These are phyloP conservation scores for Pichia sp. DNA, from an alignment of 1,139 yeast genomes.

Conservation along the genomic window DNA sequence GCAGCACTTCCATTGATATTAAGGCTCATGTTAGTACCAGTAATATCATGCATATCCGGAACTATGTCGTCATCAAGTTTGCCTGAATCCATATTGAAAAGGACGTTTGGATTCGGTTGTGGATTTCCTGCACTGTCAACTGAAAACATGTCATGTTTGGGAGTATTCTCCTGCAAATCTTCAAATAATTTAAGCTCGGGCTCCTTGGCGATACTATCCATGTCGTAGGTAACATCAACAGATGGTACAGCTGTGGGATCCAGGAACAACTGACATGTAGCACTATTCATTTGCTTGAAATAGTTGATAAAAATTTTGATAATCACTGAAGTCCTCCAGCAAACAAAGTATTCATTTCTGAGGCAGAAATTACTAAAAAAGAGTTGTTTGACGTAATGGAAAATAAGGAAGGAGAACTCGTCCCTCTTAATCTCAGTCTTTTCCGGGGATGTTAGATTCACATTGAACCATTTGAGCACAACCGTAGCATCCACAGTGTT, in stretches of 20 bases:
- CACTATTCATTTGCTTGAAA: conserved; percentile 17
- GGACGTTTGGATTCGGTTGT: too few species aligned
- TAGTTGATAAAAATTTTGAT: conserved; percentile 26
- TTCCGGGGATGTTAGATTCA: conserved; percentile 8
- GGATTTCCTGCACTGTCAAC: too few species aligned
- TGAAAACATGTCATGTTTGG: too few species aligned
- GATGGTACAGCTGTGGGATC: conserved; percentile 6
- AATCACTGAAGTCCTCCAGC: conserved; percentile 25
- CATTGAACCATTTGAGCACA: conserved; percentile 28
- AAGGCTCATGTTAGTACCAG: too few species aligned
- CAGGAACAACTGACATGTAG: conserved; percentile 9
- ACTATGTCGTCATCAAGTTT: too few species aligned
- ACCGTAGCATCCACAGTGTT: conserved; percentile 27
- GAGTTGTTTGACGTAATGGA: conserved; percentile 23
- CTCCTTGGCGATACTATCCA: too few species aligned
- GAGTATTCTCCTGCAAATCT: too few species aligned
- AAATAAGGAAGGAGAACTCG: conserved; percentile 20
- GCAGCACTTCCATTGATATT: too few species aligned
- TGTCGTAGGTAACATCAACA: too few species aligned
- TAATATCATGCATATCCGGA: too few species aligned
- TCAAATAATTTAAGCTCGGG: too few species aligned
- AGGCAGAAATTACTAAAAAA: conserved; percentile 19
- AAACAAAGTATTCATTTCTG: conserved; percentile 18
- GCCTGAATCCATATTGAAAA: too few species aligned
- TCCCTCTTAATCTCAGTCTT: not conserved